Conservation (phyloP, 2,329 filamentous ascomycete species). For the Trichoderma sp. region DNA sequence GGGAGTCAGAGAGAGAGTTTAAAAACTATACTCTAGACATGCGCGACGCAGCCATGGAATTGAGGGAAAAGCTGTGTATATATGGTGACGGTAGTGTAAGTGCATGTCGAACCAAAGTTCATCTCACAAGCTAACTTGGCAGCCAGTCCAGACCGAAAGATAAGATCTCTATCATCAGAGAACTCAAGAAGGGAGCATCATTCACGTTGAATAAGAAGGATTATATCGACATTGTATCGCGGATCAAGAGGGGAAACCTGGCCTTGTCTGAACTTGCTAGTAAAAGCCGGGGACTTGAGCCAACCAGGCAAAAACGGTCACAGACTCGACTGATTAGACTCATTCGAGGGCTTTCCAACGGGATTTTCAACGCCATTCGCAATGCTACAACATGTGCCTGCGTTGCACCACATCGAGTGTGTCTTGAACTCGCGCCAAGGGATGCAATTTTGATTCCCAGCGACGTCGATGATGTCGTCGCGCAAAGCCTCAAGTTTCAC, state of each 20-base stretch:
- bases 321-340: background rate
- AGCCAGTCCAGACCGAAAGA: background rate
- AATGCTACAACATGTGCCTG: background rate
- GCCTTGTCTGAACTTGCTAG: background rate
- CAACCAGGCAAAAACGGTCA: background rate
- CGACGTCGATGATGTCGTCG: background rate
- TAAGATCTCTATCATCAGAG: background rate
- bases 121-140: background rate
- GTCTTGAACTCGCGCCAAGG: background rate
- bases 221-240: background rate
- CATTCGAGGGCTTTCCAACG: background rate
- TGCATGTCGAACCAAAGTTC: background rate
- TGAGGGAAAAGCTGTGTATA: background rate
- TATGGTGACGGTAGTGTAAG: background rate
- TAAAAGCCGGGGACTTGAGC: background rate
- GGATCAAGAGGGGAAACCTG: background rate
- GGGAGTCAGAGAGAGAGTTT: background rate
- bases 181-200: background rate
- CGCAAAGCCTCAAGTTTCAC: background rate
- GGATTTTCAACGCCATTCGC: background rate
- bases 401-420: background rate
- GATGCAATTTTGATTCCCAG: background rate
- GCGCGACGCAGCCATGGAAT: background rate
- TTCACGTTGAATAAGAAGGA: background rate
- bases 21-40: background rate